Evolutionary conservation across 768 basidiomycete species (phyloP).

Genomic region (Coprinopsis marcescibilis): DNA sequence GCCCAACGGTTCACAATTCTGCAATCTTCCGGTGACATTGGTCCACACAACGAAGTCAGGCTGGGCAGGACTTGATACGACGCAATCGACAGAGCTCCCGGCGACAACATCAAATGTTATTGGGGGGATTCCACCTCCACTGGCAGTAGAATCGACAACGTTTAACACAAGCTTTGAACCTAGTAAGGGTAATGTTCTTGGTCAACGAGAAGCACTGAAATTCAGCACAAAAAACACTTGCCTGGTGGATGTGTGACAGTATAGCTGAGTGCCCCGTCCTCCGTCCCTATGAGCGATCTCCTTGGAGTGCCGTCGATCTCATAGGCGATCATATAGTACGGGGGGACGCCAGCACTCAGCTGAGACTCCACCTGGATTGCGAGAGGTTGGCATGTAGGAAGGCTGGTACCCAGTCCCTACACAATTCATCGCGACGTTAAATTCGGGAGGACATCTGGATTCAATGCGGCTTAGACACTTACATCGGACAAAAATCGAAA

Average conservation of each 20-base stretch:
- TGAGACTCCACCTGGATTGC: slow-evolving; percentile 21
- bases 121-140: slow-evolving; percentile 34
- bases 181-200: slow-evolving; percentile 15
- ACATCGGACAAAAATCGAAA: too few species aligned
- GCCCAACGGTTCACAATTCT: slow-evolving; percentile 45
- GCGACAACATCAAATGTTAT: slow-evolving; percentile 28
- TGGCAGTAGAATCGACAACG: slow-evolving; percentile 40
- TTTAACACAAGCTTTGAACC: slow-evolving; percentile 38
- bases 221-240: slow-evolving; percentile 17
- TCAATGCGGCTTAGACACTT: too few species aligned
- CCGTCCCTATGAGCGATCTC: slow-evolving; percentile 29
- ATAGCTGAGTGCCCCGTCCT: slow-evolving; percentile 30
- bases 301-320: slow-evolving; percentile 30
- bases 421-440: too few species aligned
- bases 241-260: slow-evolving; percentile 33
- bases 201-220: neutral
- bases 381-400: slow-evolving; percentile 24
- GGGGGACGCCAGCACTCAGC: slow-evolving; percentile 21
- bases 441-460: too few species aligned
- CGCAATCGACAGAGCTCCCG: slow-evolving; percentile 27
- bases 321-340: slow-evolving; percentile 39
- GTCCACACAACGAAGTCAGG: slow-evolving; percentile 30
- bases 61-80: slow-evolving; percentile 17
- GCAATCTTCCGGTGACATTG: slow-evolving; percentile 31
- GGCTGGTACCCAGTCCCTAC: slow-evolving; percentile 8